Evolutionary conservation across 2,329 filamentous ascomycete genomes (phyloP), one percentile per base, ranked within the genome.

Genomic region (Endocalyx cinctus): DNA sequence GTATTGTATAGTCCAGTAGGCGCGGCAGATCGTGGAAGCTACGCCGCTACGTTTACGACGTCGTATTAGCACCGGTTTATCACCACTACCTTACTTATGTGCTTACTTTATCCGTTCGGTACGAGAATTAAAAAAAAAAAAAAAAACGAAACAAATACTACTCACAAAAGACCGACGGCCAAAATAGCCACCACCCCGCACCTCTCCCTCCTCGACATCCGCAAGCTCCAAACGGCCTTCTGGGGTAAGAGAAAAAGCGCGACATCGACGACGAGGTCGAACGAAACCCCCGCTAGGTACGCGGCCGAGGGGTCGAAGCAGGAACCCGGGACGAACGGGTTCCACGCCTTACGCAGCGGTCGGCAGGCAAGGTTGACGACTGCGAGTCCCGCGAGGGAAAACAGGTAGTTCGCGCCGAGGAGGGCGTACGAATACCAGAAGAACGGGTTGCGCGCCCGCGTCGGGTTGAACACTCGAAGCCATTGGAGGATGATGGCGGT

Each of bases 201-300:
- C 40, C 66, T 69, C 33, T 66, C 63, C 29, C 58, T 62, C 22
- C 27, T 50, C 2, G 63, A 59, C 40, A 69, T 55, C 27, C 62
- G 58, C 3, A 68, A 49, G 11, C 47, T 51, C 44, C 60, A 55
- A 12, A 69, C 54, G 5, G 61, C 57, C 8, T 52, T 56, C 34
- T 66, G 58, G 1, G 66, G 66, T 4, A 69, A 47, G 3, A 55
- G 38, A 31, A 63, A 60, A 22, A 63, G 62, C 14, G 64, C 31
- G 10, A 69, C 27, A 46, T 69, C 59, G 6, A 59, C 60, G n/a
- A 59, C 17, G 28, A 69, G 60, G 44, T 67, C 67, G n/a, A 65
- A 45, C 4, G 52, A 58, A 0, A 64, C 62, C 25, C 63, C 61
- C 25, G 56, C 48, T n/a, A 68, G 49, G 42, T 66, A 64, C 39